Evolutionary conservation across 495 filamentous ascomycete species (phyloP).

Genomic region (Neurospora intermedia): DNA sequence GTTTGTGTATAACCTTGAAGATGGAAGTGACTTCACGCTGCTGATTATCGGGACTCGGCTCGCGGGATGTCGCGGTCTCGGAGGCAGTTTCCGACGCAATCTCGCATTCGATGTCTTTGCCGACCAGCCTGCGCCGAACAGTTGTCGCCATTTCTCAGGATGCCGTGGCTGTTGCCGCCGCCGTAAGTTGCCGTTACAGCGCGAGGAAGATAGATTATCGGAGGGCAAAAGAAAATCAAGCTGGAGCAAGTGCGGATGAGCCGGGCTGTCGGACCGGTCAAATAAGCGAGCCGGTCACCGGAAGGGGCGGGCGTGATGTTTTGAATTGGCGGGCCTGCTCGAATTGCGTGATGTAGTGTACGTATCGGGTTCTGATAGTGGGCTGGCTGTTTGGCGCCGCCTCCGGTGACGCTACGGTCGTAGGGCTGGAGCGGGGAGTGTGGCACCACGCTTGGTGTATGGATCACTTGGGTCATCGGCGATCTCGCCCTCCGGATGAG

Average conservation of each 20-base stretch:
- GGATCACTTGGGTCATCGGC: neutral
- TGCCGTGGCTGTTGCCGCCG: neutral
- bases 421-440: neutral
- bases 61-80: constrained; percentile 25
- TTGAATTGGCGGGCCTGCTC: neutral
- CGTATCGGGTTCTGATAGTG: neutral
- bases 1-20: constrained; percentile 32
- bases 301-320: neutral
- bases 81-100: constrained; percentile 20
- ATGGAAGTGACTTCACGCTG: constrained; percentile 25
- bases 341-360: too few relatives aligned
- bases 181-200: neutral
- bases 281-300: neutral
- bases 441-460: neutral
- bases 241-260: neutral
- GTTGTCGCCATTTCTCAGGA: constrained; percentile 28
- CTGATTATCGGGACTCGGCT: constrained; percentile 34
- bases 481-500: neutral
- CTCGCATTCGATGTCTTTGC: constrained; percentile 2
- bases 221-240: neutral
- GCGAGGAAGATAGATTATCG: neutral
- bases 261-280: neutral
- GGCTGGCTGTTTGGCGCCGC: neutral
- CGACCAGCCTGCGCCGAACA: constrained; percentile 38
- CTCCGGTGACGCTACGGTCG: neutral